Evolutionary conservation across 495 filamentous ascomycete species (phyloP), one percentile per base, ranked within the genome.

Genomic region (Penicillium taxi): DNA sequence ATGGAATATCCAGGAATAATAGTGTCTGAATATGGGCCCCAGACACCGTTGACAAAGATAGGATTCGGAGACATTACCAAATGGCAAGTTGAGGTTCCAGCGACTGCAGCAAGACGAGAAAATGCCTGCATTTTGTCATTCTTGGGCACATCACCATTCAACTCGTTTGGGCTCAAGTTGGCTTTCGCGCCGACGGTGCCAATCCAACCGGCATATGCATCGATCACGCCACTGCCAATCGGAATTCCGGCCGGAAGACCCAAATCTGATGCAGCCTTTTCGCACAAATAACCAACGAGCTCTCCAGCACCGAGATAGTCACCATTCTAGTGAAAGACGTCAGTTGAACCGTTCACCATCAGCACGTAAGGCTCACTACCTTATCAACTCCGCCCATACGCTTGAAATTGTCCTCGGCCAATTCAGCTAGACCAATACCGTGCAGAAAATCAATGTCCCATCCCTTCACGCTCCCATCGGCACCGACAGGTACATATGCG

Each of bases 161-260:
- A 60, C 14, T 78, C 67, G n/a, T 75, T 70, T 18, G 67, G 59
- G 26, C 62, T 66, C 7, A 94, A 67, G 26, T 82, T 64, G 41
- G 94, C 85, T 58, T 95, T 95, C 9, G 91, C 87, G 34, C 91
- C 90, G n/a, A 98, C 91, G 2, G 90, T 96, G 24, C 91, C 91
- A 41, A 98, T 86, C 91, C 91, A 98, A 16, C 91, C 91, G 12
- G 91, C 91, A 58, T 98, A 98, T 4, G 91, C 90, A 63, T 98
- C 91, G 45, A 98, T 98, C 24, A 98, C 91, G 55, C 90, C 88
- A 47, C 84, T 91, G 13, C 91, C 91, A 40, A 98, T 80, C 11
- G 91, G 86, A 49, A 93, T 90, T 6, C 90, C 91, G 4, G 82
- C 65, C 1, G 80, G 80, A n/a, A 98, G 66, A 3, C 91, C 91